phyloP scores from a whole-genome alignment of 78 protist species.

The Guillardia theta region DNA sequence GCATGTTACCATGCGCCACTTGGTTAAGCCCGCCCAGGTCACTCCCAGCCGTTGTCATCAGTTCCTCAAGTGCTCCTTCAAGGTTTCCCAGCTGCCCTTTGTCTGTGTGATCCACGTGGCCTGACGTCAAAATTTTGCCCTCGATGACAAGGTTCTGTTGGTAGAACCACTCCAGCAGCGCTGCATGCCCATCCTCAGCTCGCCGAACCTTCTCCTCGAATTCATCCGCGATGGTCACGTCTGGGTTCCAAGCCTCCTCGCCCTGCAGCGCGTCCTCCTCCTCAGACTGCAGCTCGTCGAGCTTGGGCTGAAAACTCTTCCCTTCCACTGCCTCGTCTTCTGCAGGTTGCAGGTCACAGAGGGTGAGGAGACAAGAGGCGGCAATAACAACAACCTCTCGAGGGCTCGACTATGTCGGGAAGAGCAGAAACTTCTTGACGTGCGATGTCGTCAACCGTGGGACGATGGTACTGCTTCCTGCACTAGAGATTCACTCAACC shows the following conservation, averaged over 20 bases:
- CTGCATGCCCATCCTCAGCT: conserved; percentile 8
- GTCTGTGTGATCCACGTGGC: too few relatives aligned
- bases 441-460: background rate
- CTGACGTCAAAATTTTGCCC: too few relatives aligned
- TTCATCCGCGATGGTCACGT: background rate
- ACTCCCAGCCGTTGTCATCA: too few relatives aligned
- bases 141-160: too few relatives aligned
- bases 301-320: too few relatives aligned
- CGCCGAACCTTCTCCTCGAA: background rate
- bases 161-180: background rate
- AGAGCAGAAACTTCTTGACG: background rate
- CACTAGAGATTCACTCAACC: background rate
- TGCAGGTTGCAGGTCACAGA: too few relatives aligned
- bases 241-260: background rate
- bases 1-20: too few relatives aligned
- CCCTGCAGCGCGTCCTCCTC: background rate
- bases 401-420: background rate
- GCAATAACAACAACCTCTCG: too few relatives aligned
- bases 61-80: too few relatives aligned
- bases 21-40: too few relatives aligned
- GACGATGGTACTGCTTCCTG: background rate
- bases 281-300: background rate
- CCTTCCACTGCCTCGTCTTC: background rate
- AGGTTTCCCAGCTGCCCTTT: too few relatives aligned
- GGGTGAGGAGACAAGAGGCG: too few relatives aligned